A percentile compares a stretch with the other conserved stretches of the same genome.
Conservation (phyloP, 768 basidiomycete genomes). For the Hericium alpestre region DNA sequence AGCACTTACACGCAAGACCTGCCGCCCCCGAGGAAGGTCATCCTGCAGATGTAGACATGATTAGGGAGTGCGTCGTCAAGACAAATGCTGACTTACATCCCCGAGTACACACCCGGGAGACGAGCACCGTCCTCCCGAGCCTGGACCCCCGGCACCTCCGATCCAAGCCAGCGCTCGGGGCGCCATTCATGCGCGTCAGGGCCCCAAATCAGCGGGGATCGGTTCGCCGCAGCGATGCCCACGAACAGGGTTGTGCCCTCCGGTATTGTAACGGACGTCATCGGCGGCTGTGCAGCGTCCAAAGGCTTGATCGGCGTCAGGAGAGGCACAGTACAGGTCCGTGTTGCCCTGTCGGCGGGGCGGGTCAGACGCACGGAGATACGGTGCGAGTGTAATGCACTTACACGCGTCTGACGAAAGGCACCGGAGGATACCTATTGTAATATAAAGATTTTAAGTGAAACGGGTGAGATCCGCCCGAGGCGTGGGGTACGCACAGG, state of each 20-base stretch:
- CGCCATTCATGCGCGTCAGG: constrained; percentile 11
- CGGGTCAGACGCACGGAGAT: not conserved
- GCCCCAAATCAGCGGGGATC: constrained; percentile 6
- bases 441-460: not conserved
- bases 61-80: too few relatives aligned
- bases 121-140: not conserved
- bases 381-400: not conserved
- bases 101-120: constrained; percentile 5
- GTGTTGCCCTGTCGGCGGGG: not conserved
- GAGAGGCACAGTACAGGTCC: not conserved
- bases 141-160: not conserved
- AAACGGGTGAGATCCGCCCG: not conserved
- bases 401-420: not conserved
- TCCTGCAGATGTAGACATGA: not conserved
- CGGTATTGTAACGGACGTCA: not conserved
- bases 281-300: not conserved
- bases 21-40: constrained; percentile 11
- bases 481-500: constrained; percentile 10
- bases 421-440: not conserved
- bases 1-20: constrained; percentile 8
- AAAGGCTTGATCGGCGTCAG: not conserved
- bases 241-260: constrained; percentile 3
- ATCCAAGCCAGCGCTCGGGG: constrained; percentile 11
- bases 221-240: constrained; percentile 5
- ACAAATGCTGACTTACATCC: not conserved